A percentile compares a stretch with the other conserved stretches of the same genome.
These are phyloP conservation scores for Przewalskia tangutica DNA, from an alignment of 257 asterid species.

Conservation along the genomic window DNA sequence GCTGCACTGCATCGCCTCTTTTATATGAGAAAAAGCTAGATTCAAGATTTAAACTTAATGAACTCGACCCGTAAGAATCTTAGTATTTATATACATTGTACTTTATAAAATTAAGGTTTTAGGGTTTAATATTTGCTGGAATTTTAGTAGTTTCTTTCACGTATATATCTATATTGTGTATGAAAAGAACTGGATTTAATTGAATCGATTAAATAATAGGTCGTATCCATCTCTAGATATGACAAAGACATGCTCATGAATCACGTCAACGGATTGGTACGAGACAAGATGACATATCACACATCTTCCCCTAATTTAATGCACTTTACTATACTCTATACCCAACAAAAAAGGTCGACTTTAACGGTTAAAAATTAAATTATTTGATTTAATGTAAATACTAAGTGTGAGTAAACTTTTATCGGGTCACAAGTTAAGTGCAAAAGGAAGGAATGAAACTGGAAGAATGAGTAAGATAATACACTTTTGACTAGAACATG, in stretches of 20 bases:
- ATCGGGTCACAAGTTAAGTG: not conserved
- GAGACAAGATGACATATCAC: not conserved
- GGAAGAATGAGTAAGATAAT: not conserved
- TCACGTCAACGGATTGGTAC: not conserved
- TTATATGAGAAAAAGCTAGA: fast-evolving
- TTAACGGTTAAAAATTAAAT: not conserved
- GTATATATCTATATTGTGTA: not conserved
- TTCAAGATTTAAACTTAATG: not conserved
- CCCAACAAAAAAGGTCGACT: not conserved
- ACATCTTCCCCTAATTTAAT: not conserved
- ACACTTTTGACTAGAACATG: not conserved
- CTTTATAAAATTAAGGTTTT: not conserved
- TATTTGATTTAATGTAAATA: not conserved
- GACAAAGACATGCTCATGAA: not conserved
- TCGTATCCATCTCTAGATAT: not conserved
- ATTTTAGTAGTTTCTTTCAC: not conserved
- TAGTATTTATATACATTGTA: not conserved
- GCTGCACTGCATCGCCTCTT: no score
- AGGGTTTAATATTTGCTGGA: not conserved
- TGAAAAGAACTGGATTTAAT: not conserved
- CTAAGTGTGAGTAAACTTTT: not conserved
- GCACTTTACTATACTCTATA: not conserved
- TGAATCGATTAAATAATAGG: not conserved
- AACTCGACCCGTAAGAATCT: not conserved
- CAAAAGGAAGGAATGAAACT: not conserved